phyloP scores from a whole-genome alignment of 2,329 filamentous ascomycete species.

The Aspergillus sp. region DNA sequence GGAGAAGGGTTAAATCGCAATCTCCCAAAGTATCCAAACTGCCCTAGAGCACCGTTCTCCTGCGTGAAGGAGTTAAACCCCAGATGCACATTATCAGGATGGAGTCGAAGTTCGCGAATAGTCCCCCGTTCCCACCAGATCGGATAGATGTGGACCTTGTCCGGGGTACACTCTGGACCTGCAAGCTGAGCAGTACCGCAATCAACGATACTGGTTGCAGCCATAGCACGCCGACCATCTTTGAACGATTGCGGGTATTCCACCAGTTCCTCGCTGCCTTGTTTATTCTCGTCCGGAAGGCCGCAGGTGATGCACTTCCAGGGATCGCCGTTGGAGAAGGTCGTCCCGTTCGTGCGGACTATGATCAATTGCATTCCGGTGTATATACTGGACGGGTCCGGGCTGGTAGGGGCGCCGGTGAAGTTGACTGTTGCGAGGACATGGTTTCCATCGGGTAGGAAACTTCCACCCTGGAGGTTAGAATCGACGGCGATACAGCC shows the following conservation, averaged over 20 bases:
- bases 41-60: conserved; percentile 1
- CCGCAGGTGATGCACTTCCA: conserved; percentile 53
- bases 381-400: conserved; percentile 44
- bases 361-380: conserved; percentile 44
- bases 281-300: conserved; percentile 34
- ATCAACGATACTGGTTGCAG: conserved; percentile 31
- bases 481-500: not conserved
- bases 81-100: not conserved
- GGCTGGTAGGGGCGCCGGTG: conserved; percentile 41
- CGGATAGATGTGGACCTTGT: conserved; percentile 41
- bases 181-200: conserved; percentile 35
- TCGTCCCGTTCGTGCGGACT: conserved; percentile 43
- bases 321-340: conserved; percentile 45
- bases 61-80: not conserved
- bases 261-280: conserved; percentile 16
- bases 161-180: conserved; percentile 39
- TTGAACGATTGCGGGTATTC: conserved; percentile 48
- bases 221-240: conserved; percentile 39
- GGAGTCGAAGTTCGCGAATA: not conserved
- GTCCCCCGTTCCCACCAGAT: conserved; percentile 26
- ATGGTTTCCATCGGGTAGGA: not conserved
- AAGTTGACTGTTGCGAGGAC: conserved; percentile 29
- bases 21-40: conserved; percentile 37
- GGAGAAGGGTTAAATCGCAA: conserved; percentile 43
- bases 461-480: not conserved